A percentile compares a stretch with the other conserved stretches of the same genome.
Evolutionary conservation across 2,329 filamentous ascomycete genomes (phyloP).

Genomic region (Claviceps sp.): DNA sequence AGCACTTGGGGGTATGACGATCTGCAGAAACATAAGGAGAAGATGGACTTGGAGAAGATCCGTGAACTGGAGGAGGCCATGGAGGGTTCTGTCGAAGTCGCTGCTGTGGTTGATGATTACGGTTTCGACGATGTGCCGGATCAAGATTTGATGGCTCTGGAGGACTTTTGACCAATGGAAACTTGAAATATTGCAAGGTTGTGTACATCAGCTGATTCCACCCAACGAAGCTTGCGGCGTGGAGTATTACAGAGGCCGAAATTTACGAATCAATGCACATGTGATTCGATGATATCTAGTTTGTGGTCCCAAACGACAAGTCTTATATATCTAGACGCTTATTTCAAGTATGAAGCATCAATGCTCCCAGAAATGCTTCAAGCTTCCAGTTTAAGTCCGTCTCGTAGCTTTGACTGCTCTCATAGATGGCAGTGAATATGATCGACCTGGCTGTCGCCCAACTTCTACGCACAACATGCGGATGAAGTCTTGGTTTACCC

Average conservation of each 20-base stretch:
- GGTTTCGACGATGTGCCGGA: constrained; percentile 40
- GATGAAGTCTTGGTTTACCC: constrained; percentile 79
- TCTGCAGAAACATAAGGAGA: constrained; percentile 63
- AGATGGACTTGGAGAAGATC: constrained; percentile 56
- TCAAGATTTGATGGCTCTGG: constrained; percentile 41
- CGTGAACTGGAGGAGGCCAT: constrained; percentile 40
- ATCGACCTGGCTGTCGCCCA: constrained; percentile 57
- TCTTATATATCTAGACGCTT: not conserved
- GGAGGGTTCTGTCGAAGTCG: constrained; percentile 12
- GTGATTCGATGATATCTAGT: not conserved
- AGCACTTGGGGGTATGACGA: constrained; percentile 82
- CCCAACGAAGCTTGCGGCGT: not conserved
- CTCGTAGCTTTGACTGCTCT: constrained; percentile 42
- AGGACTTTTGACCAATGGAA: constrained; percentile 16
- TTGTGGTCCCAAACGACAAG: not conserved
- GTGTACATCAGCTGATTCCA: not conserved
- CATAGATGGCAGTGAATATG: constrained; percentile 43
- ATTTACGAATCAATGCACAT: not conserved
- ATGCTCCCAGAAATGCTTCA: not conserved
- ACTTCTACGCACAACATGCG: constrained; percentile 81
- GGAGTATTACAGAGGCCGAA: not conserved
- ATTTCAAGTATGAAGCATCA: not conserved
- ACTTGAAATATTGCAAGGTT: too few relatives aligned
- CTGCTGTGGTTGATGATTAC: constrained; percentile 24
- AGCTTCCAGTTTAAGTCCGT: constrained; percentile 14